Evolutionary conservation across 208 protist species (phyloP).

Genomic region (Trypanosoma scelopori): DNA sequence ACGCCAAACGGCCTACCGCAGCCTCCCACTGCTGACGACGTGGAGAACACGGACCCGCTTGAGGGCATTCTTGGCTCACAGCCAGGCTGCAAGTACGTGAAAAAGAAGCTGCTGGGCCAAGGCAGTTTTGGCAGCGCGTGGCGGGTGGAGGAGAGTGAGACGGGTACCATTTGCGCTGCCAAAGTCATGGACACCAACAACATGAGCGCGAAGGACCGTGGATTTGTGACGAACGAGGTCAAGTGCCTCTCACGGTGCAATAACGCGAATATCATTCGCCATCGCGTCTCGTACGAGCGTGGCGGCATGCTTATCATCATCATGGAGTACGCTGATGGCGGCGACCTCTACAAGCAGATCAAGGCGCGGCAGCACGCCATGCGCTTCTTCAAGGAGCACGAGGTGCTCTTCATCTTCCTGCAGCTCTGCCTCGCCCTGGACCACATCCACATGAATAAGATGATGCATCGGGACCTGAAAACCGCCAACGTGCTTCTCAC

Average conservation of each 20-base stretch:
- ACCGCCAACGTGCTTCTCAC: conserved; percentile 88
- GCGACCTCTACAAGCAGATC: conserved; percentile 83
- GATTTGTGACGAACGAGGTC: conserved; percentile 93
- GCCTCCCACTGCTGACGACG: conserved; percentile 44
- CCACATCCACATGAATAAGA: conserved; percentile 87
- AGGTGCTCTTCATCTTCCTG: conserved; percentile 84
- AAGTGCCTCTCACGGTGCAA: conserved; percentile 88
- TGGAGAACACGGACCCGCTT: conserved; percentile 48
- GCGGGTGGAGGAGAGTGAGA: conserved; percentile 76
- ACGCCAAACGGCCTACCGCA: conserved; percentile 52
- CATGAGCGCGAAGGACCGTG: conserved; percentile 88
- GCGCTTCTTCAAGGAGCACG: conserved; percentile 83
- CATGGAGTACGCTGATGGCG: conserved; percentile 88
- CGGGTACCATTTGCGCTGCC: conserved; percentile 70
- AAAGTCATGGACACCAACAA: conserved; percentile 92
- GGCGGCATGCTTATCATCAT: conserved; percentile 81
- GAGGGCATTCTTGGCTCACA: conserved; percentile 66
- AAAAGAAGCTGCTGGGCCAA: conserved; percentile 90
- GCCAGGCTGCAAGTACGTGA: conserved; percentile 70
- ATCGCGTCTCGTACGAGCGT: conserved; percentile 55
- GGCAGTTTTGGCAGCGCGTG: conserved; percentile 91
- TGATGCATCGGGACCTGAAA: conserved; percentile 91
- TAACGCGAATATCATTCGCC: conserved; percentile 92
- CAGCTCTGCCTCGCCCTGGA: conserved; percentile 83
- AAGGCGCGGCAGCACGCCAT: conserved; percentile 58